Evolutionary conservation across 148 eudicot species (phyloP), one percentile per base, ranked within the genome.

Genomic region (Limonium bicolor): DNA sequence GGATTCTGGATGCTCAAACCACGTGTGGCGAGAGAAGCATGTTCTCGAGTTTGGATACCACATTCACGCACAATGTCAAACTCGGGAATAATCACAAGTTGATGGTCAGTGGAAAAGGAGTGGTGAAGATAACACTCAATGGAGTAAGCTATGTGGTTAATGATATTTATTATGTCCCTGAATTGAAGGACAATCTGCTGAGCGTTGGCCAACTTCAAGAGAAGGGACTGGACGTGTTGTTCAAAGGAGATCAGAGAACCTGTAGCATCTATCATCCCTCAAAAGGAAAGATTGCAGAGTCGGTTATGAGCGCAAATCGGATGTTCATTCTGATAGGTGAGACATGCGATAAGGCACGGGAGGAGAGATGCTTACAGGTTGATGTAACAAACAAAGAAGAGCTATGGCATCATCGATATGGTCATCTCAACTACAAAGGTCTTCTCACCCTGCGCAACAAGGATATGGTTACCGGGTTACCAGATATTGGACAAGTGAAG

Each of bases 381-480:
- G 16, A 36, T 36, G 7, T 13, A 2, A 1, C 40, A 1, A 4
- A 13, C 17, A 6, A 36, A 12, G 40, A 6, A 3, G 40, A 36
- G 16, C 27, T 57, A 6, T 57, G 48, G 62, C 54, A 57, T 8
- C 36, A 48, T 10, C 19, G 47, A 11, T 21, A 21, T 7, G 25
- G 54, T 0, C 62, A 48, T 28, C 2, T 24, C 0, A 44, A 32
- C 24, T 35, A 28, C 5, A 23, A 44, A 11, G 41, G 54, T 4
- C 24, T 61, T 1, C 2, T 17, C 13, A 40, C 60, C 3, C 26
- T 62, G 17, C 16, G 32, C 2, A 18, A 15, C 3, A 48, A 48
- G 21, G 20, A 41, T 4, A 47, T 62, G 56, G 55, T 48, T 20
- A 31, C 1, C 11, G 35, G 50, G 3, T 9, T 46, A 1, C 36